Percentiles rank a stretch among this genome's conserved stretches.
These are phyloP conservation scores for Fragaria nilgerrensis DNA, from an alignment of 306 rosid species.

Conservation along the genomic window DNA sequence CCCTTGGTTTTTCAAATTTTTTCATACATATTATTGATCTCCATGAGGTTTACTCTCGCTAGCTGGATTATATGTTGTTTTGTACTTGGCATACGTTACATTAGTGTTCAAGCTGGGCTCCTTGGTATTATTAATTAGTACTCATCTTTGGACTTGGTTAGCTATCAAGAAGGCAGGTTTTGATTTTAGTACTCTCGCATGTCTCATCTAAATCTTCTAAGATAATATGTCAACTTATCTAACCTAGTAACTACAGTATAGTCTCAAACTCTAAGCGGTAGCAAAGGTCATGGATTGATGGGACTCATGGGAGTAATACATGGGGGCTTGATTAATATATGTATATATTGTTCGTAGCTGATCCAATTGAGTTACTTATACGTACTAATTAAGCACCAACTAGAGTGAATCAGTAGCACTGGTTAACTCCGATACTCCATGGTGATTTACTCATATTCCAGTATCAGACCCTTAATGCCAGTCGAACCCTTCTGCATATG, in stretches of 20 bases:
- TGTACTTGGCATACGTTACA: not conserved
- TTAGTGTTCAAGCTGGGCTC: not conserved
- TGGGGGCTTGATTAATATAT: not conserved
- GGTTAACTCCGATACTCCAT: not conserved
- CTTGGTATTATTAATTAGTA: not conserved
- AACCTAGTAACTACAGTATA: not conserved
- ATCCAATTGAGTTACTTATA: not conserved
- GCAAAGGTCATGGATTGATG: not conserved
- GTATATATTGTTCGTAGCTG: not conserved
- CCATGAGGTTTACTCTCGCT: not conserved
- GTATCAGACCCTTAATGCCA: too few relatives aligned
- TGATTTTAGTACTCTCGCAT: not conserved
- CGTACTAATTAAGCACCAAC: not conserved
- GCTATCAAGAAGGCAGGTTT: not conserved
- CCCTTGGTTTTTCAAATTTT: not conserved
- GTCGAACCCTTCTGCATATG: not conserved
- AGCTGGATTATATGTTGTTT: not conserved
- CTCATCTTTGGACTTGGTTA: not conserved
- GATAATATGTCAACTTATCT: not conserved
- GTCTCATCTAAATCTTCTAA: not conserved
- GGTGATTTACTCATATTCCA: not conserved
- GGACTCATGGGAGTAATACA: not conserved
- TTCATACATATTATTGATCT: not conserved
- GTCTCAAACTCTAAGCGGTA: not conserved
- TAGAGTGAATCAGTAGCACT: not conserved